Base-by-base conservation (phyloP, 352 stramenopile species). In the Paralagenidium karlingii region DNA sequence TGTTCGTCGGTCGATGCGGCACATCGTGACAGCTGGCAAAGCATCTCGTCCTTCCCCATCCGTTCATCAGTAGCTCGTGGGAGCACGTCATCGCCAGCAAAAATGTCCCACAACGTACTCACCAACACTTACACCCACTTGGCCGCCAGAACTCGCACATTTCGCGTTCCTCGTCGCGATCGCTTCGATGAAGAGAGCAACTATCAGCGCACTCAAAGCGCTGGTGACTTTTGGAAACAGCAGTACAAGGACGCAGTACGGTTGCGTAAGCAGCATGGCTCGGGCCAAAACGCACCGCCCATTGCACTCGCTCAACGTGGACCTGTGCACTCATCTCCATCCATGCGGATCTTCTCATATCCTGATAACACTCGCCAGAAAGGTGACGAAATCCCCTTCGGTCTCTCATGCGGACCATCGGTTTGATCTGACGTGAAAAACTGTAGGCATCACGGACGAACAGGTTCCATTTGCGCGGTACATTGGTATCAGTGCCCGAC, bases 311-410 rank as follows among this genome's bases (percentile, higher is more conserved):
- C 30, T 36, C 30, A 36, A 7, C 22, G 16, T 36, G 7, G 7
- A 8, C 19, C 19, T 16, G 22, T 7, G 3, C 19, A 36, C 7
- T 7, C 30, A 3, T 16, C 22, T 7, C 16, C 30, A 6, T 79
- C 68, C 5, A 61, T 84, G 27, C 74, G 75, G 60, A 84, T 84
- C 48, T 84, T 84, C 45, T 82, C 70, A 11, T 58, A 57, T 24
- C 70, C 65, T 24, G 38, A 41, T 8, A 16, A 34, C 18, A 36
- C 13, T 24, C n/a, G 7, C 24, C 0, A 61, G 30, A 36, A 20
- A 22, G 7, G 22, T 22, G 30, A 36, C 3, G 8, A 3, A 20
- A 36, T 16, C 16, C 3, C 7, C 19, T 36, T 36, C 30, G 7
- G 19, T 36, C 30, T 16, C 3, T 36, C 16, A 7, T 36, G 30